Base-by-base conservation (phyloP, 306 rosid species). In the Castanopsis chinensis region DNA sequence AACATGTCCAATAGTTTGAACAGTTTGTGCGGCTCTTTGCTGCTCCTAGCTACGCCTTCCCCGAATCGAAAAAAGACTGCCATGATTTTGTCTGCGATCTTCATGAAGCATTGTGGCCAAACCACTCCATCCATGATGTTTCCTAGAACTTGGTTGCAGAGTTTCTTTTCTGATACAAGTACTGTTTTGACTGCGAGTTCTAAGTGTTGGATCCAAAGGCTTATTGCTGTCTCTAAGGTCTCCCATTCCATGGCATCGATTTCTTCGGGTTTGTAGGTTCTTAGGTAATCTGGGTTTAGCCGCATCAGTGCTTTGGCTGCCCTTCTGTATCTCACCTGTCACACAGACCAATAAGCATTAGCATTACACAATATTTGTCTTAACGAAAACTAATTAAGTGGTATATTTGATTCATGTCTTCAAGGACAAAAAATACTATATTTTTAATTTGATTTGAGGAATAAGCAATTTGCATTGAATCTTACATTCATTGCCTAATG, bases 31-130 rank as follows among this genome's bases (percentile, higher is more conserved):
- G 97, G 97, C 83, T 92, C 98, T 82, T 92, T 92, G 78, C 79
- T 90, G 88, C 98, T 90, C 43, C 95, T 73, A 3, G 97, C 85
- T 0, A 92, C 87, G 6, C 93, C 97, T 83, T 94, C 98, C 4
- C 98, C 98, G 71, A 94, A 94, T 17, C 98, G 80, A 72, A 91
- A 88, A 88, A 94, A 94, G 15, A 92, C 97, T 0, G 97, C 97
- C 95, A 90, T 90, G 81, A 94, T 94, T 85, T 92, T 94, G 86
- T 91, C 97, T 3, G 97, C 92, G 70, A 94, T 92, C 79, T 91
- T 94, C 13, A 85, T 84, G 60, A 90, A 94, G 84, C 95, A 92
- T 85, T 92, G 97, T 2, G 90, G 92, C 93, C 92, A 91, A 13
- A 92, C 76, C 12, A 91, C 69, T 5, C 97, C 97, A 0, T 89